Base-by-base conservation (phyloP, 2,329 filamentous ascomycete species). In the Aspergillus proliferans region DNA sequence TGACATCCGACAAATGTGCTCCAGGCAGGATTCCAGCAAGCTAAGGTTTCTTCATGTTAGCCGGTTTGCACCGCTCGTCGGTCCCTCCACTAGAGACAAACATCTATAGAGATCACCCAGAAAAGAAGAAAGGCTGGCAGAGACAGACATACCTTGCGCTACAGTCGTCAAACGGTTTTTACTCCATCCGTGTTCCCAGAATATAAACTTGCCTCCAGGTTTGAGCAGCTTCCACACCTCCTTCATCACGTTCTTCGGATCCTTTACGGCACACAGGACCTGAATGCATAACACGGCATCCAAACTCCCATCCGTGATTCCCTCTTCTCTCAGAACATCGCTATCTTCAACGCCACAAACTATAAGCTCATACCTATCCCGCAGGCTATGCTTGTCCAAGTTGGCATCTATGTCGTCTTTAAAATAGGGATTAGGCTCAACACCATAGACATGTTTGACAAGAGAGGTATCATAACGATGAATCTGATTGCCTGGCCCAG, bases 161-260 rank as follows among this genome's bases (percentile, higher is more conserved):
- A 54, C 40, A 30, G 47, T 49, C 3, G 70, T 72, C 18, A 66
- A 21, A 34, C 18, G 19, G n/a, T 60, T 36, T 33, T 41, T 38
- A 43, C 51, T 62, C 36, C 39, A 42, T 15, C 47, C 52, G 48
- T 76, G 74, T 52, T 76, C 74, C 69, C 73, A 76, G 47, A 76
- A 75, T 22, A 77, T 61, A 49, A 76, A 71, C 41, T 64, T 68
- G 10, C 73, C 73, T 1, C 73, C 73, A 0, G 73, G 74, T 52
- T 71, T 76, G 39, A 77, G 53, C 24, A 76, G 53, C 45, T 65
- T 66, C 52, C 70, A 71, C n/a, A 75, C 49, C 44, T 49, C 53
- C n/a, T 47, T 52, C 49, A 58, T 58, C 22, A 61, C 56, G 5
- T 8, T 47, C 24, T 52, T 53, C 1, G 49, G 45, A 40, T 61